phyloP scores from a whole-genome alignment of 108 stramenopile species.

The Pseudonitzschia multiseries region DNA sequence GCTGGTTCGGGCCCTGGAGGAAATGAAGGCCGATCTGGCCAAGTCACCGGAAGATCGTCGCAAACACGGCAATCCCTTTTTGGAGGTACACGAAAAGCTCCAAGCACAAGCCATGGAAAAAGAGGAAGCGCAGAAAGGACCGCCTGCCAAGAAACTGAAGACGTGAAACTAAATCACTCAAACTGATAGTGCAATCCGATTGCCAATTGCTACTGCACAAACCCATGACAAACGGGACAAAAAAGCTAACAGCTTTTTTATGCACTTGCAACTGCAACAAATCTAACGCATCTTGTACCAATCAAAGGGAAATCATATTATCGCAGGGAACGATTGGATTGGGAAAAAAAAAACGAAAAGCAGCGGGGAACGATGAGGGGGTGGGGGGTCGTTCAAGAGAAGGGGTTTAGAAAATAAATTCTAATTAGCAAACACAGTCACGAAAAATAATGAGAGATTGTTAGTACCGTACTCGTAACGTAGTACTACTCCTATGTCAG shows the following conservation, averaged over 20 bases:
- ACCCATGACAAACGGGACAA: neutral
- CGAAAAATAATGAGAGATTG: no score
- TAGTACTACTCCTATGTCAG: no score
- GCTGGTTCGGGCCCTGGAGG: conserved; percentile 17
- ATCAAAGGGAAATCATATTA: neutral
- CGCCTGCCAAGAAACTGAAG: conserved; percentile 9
- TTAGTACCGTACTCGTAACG: no score
- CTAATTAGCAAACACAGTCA: no score
- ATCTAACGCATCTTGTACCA: neutral
- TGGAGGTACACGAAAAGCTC: conserved; percentile 13
- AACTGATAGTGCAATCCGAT: neutral
- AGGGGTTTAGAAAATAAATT: no score
- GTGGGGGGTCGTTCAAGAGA: neutral
- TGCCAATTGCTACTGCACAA: neutral
- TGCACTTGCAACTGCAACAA: neutral
- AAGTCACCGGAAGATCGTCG: conserved; percentile 15
- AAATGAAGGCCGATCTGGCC: conserved; percentile 16
- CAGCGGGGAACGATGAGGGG: neutral
- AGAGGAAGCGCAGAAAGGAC: neutral
- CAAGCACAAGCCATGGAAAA: neutral
- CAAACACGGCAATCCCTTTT: neutral
- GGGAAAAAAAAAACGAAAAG: neutral
- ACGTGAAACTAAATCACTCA: neutral
- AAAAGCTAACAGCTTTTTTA: neutral
- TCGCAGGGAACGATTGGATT: neutral